Evolutionary conservation across 495 filamentous ascomycete genomes (phyloP).

Genomic region (Neurospora tetrasperma): DNA sequence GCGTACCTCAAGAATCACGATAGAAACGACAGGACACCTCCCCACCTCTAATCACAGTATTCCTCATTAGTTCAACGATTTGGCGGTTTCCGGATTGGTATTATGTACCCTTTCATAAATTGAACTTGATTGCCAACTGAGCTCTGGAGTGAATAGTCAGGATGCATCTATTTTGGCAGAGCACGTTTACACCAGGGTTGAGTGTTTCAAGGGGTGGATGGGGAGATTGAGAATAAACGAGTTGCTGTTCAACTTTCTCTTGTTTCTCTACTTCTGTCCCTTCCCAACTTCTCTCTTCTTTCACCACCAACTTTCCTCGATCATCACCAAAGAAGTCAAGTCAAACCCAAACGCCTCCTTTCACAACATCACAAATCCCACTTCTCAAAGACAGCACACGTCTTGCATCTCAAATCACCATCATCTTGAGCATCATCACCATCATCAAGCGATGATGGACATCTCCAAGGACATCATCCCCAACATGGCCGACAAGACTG

Average conservation of each 20-base stretch:
- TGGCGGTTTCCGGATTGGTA: background rate
- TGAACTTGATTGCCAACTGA: background rate
- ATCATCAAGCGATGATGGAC: background rate
- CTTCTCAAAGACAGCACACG: background rate
- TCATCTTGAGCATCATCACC: background rate
- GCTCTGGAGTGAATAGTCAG: background rate
- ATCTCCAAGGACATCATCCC: background rate
- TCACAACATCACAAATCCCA: background rate
- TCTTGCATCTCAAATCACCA: background rate
- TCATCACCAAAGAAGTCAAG: background rate
- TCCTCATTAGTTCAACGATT: background rate
- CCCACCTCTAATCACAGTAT: background rate
- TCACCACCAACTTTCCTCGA: background rate
- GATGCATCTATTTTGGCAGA: background rate
- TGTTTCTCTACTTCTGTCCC: background rate
- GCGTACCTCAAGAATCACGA: background rate
- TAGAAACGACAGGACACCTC: background rate
- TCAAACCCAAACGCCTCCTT: rapidly evolving
- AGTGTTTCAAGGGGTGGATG: too few species aligned
- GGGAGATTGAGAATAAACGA: too few species aligned
- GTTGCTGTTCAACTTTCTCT: background rate
- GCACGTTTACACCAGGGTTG: background rate
- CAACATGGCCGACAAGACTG: background rate
- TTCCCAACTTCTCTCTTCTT: background rate
- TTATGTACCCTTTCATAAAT: background rate